Conservation (phyloP, 192 early-diverging fungal species). For the Coemansia guatemalensis region DNA sequence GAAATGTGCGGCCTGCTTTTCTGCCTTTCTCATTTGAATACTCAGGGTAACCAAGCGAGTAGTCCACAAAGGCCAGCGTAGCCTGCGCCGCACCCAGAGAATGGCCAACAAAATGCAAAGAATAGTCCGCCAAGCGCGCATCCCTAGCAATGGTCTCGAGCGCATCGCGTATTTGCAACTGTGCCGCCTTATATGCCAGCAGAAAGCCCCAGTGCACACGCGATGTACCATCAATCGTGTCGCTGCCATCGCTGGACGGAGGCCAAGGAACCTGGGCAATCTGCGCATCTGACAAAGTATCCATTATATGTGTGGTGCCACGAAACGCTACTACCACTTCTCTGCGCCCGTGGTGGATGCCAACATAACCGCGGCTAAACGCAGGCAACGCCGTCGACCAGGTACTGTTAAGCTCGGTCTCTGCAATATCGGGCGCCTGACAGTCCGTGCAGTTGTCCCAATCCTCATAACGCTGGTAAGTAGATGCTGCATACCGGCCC, state of each 20-base stretch:
- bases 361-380: slow-evolving; percentile 39
- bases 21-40: background rate
- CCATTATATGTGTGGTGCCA: slow-evolving; percentile 40
- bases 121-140: background rate
- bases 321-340: slow-evolving; percentile 30
- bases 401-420: slow-evolving; percentile 8
- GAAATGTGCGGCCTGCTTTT: too few relatives aligned
- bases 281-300: slow-evolving; percentile 25
- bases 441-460: slow-evolving; percentile 15
- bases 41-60: background rate
- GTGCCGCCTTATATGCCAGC: slow-evolving; percentile 27
- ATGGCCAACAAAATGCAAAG: slow-evolving; percentile 36
- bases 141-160: slow-evolving; percentile 1
- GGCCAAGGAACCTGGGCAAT: slow-evolving; percentile 24
- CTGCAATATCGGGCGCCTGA: slow-evolving; percentile 16
- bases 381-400: slow-evolving; percentile 32
- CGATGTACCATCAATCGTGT: background rate
- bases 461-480: slow-evolving; percentile 41
- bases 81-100: slow-evolving; percentile 46
- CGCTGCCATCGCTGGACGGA: background rate
- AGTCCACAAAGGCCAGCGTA: slow-evolving; percentile 28
- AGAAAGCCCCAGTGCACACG: slow-evolving; percentile 40
- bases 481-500: slow-evolving; percentile 27
- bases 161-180: background rate
- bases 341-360: slow-evolving; percentile 5